Evolutionary conservation across 495 filamentous ascomycete genomes (phyloP).

Genomic region (Lineolata rhizophorae): DNA sequence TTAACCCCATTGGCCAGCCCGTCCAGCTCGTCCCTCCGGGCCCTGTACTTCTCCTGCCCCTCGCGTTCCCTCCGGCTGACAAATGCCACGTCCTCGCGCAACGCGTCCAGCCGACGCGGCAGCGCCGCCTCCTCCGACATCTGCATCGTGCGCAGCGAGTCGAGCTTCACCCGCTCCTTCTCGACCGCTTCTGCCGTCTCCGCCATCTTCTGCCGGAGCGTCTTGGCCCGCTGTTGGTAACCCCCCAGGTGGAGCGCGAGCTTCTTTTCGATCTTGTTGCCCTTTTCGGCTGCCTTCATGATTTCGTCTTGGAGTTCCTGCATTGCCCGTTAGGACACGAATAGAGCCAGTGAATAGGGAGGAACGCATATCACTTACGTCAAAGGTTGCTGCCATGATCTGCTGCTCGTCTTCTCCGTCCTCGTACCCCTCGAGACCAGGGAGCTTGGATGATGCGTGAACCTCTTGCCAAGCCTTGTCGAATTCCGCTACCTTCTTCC

Average conservation of each 20-base stretch:
- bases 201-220: slow-evolving; percentile 53
- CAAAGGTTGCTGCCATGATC: slow-evolving; percentile 38
- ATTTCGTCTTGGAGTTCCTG: slow-evolving; percentile 51
- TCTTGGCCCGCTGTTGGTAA: slow-evolving; percentile 71
- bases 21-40: slow-evolving; percentile 56
- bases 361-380: slow-evolving; percentile 25
- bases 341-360: slow-evolving; percentile 15
- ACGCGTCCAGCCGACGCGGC: slow-evolving; percentile 42
- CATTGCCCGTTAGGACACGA: too few relatives aligned
- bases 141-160: slow-evolving; percentile 54
- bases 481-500: slow-evolving; percentile 34
- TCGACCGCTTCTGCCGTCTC: slow-evolving; percentile 61
- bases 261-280: slow-evolving; percentile 83
- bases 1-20: slow-evolving; percentile 24
- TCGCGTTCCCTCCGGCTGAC: slow-evolving; percentile 69
- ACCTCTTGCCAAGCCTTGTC: slow-evolving; percentile 43
- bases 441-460: slow-evolving; percentile 33
- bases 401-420: slow-evolving; percentile 41
- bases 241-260: slow-evolving; percentile 71
- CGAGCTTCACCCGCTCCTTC: slow-evolving; percentile 46
- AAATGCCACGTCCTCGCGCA: slow-evolving; percentile 67
- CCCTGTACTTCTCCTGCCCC: slow-evolving; percentile 69
- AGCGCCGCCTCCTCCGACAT: slow-evolving; percentile 61
- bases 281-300: slow-evolving; percentile 47
- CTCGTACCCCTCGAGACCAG: slow-evolving; percentile 61